Conservation (phyloP, 2,329 filamentous ascomycete genomes). For the Penicillium sp. region DNA sequence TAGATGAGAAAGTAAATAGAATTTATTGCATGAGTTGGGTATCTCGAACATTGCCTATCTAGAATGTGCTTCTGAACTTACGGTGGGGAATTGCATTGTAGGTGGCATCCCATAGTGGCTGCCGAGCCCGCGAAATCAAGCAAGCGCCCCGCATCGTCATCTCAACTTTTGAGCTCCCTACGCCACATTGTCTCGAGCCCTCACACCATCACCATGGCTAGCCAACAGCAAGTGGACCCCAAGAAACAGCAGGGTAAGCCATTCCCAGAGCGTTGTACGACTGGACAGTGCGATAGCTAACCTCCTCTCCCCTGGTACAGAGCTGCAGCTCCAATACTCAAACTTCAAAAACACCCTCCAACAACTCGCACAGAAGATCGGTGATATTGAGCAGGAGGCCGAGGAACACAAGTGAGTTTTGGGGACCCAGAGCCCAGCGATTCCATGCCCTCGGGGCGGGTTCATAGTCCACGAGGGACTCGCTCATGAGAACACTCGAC, state of each 20-base stretch:
- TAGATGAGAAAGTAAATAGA: background rate
- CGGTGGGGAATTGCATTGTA: background rate
- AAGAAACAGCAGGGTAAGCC: slow-evolving; percentile 47
- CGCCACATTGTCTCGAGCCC: slow-evolving; percentile 7
- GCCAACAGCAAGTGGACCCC: slow-evolving; percentile 38
- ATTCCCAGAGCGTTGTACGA: background rate
- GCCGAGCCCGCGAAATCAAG: slow-evolving; percentile 12
- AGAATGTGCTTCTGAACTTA: background rate
- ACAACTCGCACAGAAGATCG: slow-evolving; percentile 91
- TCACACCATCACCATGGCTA: slow-evolving; percentile 33
- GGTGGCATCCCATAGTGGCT: slow-evolving; percentile 1
- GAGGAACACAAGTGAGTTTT: slow-evolving; percentile 90
- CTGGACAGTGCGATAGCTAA: slow-evolving; percentile 5
- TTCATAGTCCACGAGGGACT: background rate
- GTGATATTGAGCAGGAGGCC: slow-evolving; percentile 92
- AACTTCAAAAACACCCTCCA: slow-evolving; percentile 69
- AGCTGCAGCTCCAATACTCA: slow-evolving; percentile 49
- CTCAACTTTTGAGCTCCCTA: slow-evolving; percentile 28
- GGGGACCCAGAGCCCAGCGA: background rate
- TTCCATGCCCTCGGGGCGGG: background rate
- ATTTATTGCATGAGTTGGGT: background rate
- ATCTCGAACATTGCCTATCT: background rate
- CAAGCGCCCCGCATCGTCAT: slow-evolving; percentile 32
- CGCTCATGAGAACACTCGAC: background rate
- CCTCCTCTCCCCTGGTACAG: slow-evolving; percentile 24